Conservation (phyloP, 768 basidiomycete genomes). For the Mrakia hoshinonis region DNA sequence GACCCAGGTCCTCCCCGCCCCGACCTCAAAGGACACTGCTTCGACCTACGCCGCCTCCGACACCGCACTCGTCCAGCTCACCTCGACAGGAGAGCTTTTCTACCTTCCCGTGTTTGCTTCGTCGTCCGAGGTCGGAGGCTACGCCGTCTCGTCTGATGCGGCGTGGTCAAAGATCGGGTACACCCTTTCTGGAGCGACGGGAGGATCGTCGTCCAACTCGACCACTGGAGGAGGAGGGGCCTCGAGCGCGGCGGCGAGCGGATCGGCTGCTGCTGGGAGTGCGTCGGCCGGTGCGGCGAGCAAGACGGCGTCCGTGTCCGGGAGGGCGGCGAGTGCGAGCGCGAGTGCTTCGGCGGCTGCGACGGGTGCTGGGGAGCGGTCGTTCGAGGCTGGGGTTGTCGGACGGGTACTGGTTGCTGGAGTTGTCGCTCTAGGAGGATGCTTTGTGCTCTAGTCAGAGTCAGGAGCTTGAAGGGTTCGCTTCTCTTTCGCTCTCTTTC, state of each 20-base stretch:
- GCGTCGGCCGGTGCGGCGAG: not conserved
- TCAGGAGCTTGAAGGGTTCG: not conserved
- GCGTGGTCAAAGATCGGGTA: constrained; percentile 40
- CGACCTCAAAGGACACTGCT: constrained; percentile 52
- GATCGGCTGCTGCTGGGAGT: not conserved
- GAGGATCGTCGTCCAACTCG: constrained; percentile 24
- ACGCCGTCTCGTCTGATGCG: constrained; percentile 34
- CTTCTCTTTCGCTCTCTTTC: not conserved
- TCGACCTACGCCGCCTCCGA: constrained; percentile 60
- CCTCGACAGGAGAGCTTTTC: constrained; percentile 52
- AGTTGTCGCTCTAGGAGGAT: not conserved
- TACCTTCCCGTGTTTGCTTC: constrained; percentile 45
- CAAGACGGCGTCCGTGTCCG: not conserved
- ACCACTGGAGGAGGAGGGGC: constrained; percentile 9
- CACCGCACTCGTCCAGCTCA: constrained; percentile 58
- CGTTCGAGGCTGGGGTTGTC: not conserved
- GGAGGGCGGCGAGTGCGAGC: not conserved
- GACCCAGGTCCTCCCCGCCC: constrained; percentile 55
- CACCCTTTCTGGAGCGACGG: constrained; percentile 32
- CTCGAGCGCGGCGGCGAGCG: not conserved
- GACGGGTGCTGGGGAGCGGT: not conserved
- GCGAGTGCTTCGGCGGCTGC: constrained; percentile 14
- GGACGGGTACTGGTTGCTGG: not conserved
- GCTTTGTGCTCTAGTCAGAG: not conserved
- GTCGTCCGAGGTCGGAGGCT: constrained; percentile 30